Evolutionary conservation across 352 stramenopile genomes (phyloP), one percentile per base, ranked within the genome.

Genomic region (Globisporangium mamillatum): DNA sequence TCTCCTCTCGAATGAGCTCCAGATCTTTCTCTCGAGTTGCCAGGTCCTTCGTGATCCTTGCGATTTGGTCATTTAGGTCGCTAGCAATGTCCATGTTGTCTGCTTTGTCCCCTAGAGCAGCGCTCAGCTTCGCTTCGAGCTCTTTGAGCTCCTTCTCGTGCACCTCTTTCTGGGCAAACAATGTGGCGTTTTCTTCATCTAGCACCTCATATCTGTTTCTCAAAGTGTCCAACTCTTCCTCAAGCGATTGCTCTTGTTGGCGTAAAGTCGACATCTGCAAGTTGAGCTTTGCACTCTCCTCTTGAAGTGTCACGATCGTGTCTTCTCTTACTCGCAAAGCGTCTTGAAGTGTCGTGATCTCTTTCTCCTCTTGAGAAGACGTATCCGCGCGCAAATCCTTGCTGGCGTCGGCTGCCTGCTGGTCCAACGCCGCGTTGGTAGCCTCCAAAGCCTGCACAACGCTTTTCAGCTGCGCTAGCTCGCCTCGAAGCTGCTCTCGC

Each of bases 391-490:
- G 41, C 7, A 18, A 4, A 9, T 3, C n/a, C 14, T 50, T 50
- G 16, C 41, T 50, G 4, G 41, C 4, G 16, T n/a, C 41, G 5
- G 41, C 24, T 32, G 24, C 27, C 36, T 58, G 20, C 48, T 66
- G 20, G 27, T 34, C 14, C 61, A 60, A 16, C 27, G 25, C 48
- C 4, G 48, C 48, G 48, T 54, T 54, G 2, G 48, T 20, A 54
- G 20, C n/a, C 48, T 54, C 48, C 20, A 54, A 54, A 25, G 20
- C 20, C 61, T 73, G 52, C 14, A 24, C n/a, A 18, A 9, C 14
- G n/a, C n/a, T 24, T 44, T 78, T 80, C 0, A 66, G 62, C 36
- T 58, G 65, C 60, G 66, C 18, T 22, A 76, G 41, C 41, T 78
- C 72, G 22, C 16, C 60, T 12, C 72, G 69, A 66, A 36, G 20